Conservation (phyloP, 768 basidiomycete genomes). For the Boletus reticulatus region DNA sequence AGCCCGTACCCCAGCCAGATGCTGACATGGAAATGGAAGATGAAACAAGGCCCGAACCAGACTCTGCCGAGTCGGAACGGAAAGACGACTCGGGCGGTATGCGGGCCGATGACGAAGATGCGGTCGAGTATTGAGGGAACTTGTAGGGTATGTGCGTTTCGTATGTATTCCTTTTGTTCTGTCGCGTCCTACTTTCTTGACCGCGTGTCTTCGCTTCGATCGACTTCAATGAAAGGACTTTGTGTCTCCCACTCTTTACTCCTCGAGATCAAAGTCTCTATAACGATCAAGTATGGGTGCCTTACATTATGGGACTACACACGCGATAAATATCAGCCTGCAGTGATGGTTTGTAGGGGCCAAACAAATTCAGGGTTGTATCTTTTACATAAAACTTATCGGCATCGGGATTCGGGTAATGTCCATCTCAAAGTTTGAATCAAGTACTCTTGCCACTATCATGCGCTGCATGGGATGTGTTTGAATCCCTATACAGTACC, state of each 20-base stretch:
- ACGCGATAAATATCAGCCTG: neutral
- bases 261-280: neutral
- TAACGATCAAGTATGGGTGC: neutral
- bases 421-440: too few species aligned
- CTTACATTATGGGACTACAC: neutral
- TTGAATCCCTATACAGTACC: too few species aligned
- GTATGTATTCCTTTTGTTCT: conserved; percentile 20
- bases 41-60: conserved; percentile 32
- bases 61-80: conserved; percentile 41
- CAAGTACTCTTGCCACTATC: too few species aligned
- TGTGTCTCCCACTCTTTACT: neutral
- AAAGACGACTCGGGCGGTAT: conserved; percentile 53
- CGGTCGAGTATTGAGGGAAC: conserved; percentile 63
- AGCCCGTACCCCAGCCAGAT: conserved; percentile 22
- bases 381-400: neutral
- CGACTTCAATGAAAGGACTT: conserved; percentile 6
- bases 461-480: too few species aligned
- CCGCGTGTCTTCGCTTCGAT: conserved; percentile 10
- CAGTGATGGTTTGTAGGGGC: too few species aligned
- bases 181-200: conserved; percentile 17
- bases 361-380: neutral
- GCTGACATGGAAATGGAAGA: conserved; percentile 37
- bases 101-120: conserved; percentile 76
- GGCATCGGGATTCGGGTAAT: too few species aligned
- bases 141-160: conserved; percentile 29